Evolutionary conservation across 2,329 filamentous ascomycete genomes (phyloP), one percentile per base, ranked within the genome.

Genomic region (Knoxdaviesia proteae): DNA sequence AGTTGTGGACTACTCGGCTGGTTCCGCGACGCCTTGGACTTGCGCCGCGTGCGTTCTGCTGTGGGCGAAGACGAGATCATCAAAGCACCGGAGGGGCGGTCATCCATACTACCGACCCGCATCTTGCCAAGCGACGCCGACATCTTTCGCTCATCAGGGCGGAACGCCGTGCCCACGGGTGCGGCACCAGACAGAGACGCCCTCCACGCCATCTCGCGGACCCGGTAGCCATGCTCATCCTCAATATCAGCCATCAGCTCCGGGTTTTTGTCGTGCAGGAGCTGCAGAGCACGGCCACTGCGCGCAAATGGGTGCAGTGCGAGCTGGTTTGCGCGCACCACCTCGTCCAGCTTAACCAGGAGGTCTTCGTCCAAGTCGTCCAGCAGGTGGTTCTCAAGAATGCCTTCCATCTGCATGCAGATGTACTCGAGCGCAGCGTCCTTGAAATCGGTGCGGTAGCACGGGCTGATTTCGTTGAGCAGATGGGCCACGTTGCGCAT

Each of bases 341-440:
- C 71, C 41, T 71, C 65, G 54, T 94, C 84, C 3, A 98, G 68
- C 43, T 94, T 84, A 3, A 70, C 52, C 10, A 94, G 61, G n/a
- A 96, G 61, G 46, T 92, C 80, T 37, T 81, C 74, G 43, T 96
- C 87, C 10, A 98, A 69, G 45, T 84, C 80, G 49, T 92, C 82
- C 3, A 98, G 68, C 10, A 88, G 68, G 50, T 84, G 80, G 48
- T 93, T 94, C 53, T 94, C 86, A 41, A 98, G 74, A 69, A 96
- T 84, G 6, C 77, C 75, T 57, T 98, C 90, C 45, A 96, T 67
- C 52, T 94, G 92, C 38, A 94, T 63, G 52, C 86, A 94, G 29
- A 94, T 75, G 54, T 94, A 98, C 56, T 94, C 84, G 32, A 96
- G 63, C 0, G 81, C 83, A 7, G 81, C 80, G 50, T 90, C 74